Percentiles rank a stretch among this genome's conserved stretches.
Evolutionary conservation across 2,329 filamentous ascomycete genomes (phyloP).

Genomic region (Pseudodiploospora longispora): DNA sequence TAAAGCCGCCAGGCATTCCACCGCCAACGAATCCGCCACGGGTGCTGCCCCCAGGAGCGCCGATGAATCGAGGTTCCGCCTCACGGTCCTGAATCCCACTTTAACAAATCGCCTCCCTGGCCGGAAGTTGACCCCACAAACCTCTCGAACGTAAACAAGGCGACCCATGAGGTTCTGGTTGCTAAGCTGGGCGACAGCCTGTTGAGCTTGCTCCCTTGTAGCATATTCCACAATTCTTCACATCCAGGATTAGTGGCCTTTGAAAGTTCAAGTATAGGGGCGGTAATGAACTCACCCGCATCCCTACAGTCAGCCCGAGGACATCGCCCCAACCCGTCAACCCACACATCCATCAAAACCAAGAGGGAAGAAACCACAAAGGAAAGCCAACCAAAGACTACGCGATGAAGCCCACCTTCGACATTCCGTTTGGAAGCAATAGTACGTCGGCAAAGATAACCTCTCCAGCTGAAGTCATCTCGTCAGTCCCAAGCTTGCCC

Average conservation of each 20-base stretch:
- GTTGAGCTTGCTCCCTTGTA: conserved; percentile 97
- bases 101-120: neutral
- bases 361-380: conserved; percentile 60
- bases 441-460: conserved; percentile 99
- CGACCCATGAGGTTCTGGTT: conserved; percentile 99
- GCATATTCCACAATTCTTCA: conserved; percentile 99
- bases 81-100: conserved; percentile 69
- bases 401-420: conserved; percentile 97
- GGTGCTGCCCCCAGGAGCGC: conserved; percentile 50
- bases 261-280: neutral
- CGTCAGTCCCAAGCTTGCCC: conserved; percentile 30
- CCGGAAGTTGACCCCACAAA: conserved; percentile 35
- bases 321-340: conserved; percentile 97
- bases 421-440: conserved; percentile 99
- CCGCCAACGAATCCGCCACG: conserved; percentile 53
- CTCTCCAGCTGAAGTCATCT: conserved; percentile 71
- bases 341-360: conserved; percentile 83
- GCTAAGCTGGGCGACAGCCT: conserved; percentile 93
- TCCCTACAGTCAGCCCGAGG: conserved; percentile 88
- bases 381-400: conserved; percentile 80
- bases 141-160: conserved; percentile 97
- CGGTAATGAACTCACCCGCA: conserved; percentile 72
- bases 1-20: conserved; percentile 45
- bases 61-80: conserved; percentile 92
- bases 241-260: neutral